Base-by-base conservation (phyloP, 805 yeast species). In the Yarrowia phangngaensis region DNA sequence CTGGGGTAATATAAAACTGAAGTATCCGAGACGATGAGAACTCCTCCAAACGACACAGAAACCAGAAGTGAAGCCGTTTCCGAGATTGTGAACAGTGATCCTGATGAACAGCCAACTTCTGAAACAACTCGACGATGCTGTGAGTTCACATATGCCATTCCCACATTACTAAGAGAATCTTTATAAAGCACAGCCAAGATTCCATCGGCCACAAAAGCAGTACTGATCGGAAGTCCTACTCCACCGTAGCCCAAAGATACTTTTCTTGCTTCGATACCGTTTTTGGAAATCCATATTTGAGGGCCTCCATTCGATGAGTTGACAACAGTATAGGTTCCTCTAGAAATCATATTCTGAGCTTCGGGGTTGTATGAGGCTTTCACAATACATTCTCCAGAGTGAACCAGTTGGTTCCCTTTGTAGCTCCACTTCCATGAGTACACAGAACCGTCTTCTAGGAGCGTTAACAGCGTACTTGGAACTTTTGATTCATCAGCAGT, bases 231-330 rank as follows among this genome's bases (percentile, higher is more conserved):
- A 3, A 41, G 20, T n/a, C 48, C 48, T 11, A 29, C 48, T 5
- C 48, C 48, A n/a, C 35, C 35, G 15, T 41, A 41, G 8, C 48
- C 48, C 19, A 41, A 13, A n/a, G 48, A 41, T 13, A 41, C 48
- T 23, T 41, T 29, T 16, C 22, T 11, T 4, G 31, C 46, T 23
- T 5, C 23, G 15, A 6, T 20, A 2, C 35, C 22, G 4, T 20
- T 28, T 8, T 26, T 34, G 2, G 34, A 22, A 12, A 29, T 20
- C 48, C 48, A 41, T 9, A 14, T 8, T 11, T 41, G 48, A 2
- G 34, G 48, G 8, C 35, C 35, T 5, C 35, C 48, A 13, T 29
- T 41, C 7, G 48, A 22, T 5, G 35, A 20, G 11, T 23, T 16
- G 3, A 41, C 29, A 13, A 41, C 35, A 12, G 35, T 29, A 1